Conservation (phyloP, 2,329 filamentous ascomycete genomes). For the Penicillium sumatraense region DNA sequence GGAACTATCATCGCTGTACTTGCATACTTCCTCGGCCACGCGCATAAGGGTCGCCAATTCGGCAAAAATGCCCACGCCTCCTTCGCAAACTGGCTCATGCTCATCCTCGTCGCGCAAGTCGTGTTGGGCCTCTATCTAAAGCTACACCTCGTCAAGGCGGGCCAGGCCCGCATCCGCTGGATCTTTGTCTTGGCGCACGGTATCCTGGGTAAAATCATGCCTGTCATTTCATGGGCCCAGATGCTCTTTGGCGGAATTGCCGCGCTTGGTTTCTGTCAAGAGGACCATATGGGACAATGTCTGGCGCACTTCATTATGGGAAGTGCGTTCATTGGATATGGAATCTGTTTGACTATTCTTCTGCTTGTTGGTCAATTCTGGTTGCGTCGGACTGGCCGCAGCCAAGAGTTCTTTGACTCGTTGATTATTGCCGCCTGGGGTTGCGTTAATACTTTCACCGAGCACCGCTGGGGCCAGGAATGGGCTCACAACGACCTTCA, state of each 20-base stretch:
- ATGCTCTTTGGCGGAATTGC: slow-evolving; percentile 97
- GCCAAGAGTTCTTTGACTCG: slow-evolving; percentile 97
- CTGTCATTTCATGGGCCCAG: slow-evolving; percentile 85
- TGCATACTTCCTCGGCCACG: slow-evolving; percentile 89
- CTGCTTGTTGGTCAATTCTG: slow-evolving; percentile 87
- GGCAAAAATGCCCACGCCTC: slow-evolving; percentile 76
- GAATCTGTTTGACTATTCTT: slow-evolving; percentile 81
- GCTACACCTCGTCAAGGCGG: slow-evolving; percentile 82
- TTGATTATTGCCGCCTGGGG: slow-evolving; percentile 91
- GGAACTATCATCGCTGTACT: slow-evolving; percentile 76
- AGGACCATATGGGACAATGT: slow-evolving; percentile 89
- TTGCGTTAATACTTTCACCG: slow-evolving; percentile 96
- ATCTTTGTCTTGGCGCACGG: slow-evolving; percentile 75
- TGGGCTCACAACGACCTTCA: slow-evolving; percentile 97
- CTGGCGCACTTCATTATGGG: slow-evolving; percentile 99
- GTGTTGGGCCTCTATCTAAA: slow-evolving; percentile 84
- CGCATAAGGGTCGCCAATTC: slow-evolving; percentile 88
- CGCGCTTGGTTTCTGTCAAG: slow-evolving; percentile 87
- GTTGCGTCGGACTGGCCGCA: slow-evolving; percentile 79
- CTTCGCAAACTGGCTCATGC: slow-evolving; percentile 80
- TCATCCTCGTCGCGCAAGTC: slow-evolving; percentile 77
- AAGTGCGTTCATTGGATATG: slow-evolving; percentile 92
- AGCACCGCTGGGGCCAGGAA: slow-evolving; percentile 86
- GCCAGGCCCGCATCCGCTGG: slow-evolving; percentile 77
- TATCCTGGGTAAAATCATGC: slow-evolving; percentile 83